Evolutionary conservation across 805 yeast genomes (phyloP).

Genomic region (Torulaspora indica): DNA sequence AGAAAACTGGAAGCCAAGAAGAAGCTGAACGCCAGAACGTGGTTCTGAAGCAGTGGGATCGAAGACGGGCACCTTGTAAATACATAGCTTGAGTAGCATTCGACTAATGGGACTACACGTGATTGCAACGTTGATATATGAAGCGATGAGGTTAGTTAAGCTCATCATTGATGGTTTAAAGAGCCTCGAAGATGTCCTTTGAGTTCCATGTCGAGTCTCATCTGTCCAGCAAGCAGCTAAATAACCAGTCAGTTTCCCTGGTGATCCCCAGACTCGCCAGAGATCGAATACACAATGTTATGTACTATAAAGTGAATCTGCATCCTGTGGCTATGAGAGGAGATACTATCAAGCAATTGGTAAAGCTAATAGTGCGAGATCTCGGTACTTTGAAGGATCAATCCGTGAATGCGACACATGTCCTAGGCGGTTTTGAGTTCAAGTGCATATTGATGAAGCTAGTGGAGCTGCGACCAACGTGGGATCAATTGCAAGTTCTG

Average conservation of each 20-base stretch:
- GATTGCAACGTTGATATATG: background rate
- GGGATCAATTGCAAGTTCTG: conserved; percentile 30
- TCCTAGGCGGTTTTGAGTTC: conserved; percentile 35
- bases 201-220: conserved; percentile 33
- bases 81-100: conserved; percentile 5
- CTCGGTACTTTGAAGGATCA: conserved; percentile 24
- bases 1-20: conserved; percentile 44
- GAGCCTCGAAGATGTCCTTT: conserved; percentile 17
- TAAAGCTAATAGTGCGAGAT: conserved; percentile 25
- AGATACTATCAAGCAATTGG: conserved; percentile 26
- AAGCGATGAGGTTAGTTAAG: too few species aligned
- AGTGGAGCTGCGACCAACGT: conserved; percentile 66
- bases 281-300: conserved; percentile 29
- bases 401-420: conserved; percentile 15
- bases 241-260: conserved; percentile 34
- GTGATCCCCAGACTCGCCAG: conserved; percentile 33
- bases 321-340: conserved; percentile 28
- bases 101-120: background rate
- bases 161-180: background rate
- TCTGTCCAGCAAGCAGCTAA: conserved; percentile 30
- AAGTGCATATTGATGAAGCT: conserved; percentile 68
- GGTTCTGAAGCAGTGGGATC: conserved; percentile 13
- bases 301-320: conserved; percentile 33
- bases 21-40: conserved; percentile 16
- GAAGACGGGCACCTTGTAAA: conserved; percentile 8